Base-by-base conservation (phyloP, 768 basidiomycete genomes). In the Kockovaella imperatae region DNA sequence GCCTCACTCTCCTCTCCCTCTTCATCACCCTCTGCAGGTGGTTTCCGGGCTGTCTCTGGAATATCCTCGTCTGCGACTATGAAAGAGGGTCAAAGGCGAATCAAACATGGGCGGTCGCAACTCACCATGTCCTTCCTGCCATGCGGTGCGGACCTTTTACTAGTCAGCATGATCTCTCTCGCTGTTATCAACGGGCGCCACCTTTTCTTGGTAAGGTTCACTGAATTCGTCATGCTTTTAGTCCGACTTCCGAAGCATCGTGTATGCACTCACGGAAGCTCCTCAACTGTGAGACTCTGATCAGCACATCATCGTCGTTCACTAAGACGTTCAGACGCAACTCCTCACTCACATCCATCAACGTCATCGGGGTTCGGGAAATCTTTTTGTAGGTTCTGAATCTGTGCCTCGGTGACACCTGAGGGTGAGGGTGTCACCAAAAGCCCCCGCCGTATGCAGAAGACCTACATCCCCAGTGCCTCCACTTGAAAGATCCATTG, bases 401-500 rank as follows among this genome's bases (percentile, higher is more conserved):
- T 59, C 41, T 89, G 79, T 60, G 77, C 80, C 17, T 75, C 35
- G 0, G 87, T 88, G 5, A 57, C 54, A 46, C 64, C 64, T 66
- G 25, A 8, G 26, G 14, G 14, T 13, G 11, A 18, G 15, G 23
- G 25, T 40, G n/a, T 50, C 35, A 36, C 78, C 47, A 54, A 21
- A 20, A 15, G 17, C 8, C 35, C 17, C 41, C 20, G 13, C 5
- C 15, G 17, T 25, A 15, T 24, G 11, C 14, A 35, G 14, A 21
- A 20, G 5, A 51, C 64, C 52, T 77, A 64, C 89, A 91, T 17
- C 88, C 88, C 87, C 87, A 93, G 63, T 93, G 89, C 54, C 87
- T 80, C 86, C 86, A 93, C 28, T 76, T 69, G 63, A 84, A 85
- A 59, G 68, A 76, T 7, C 79, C 78, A 58, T 80, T 76, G 49